phyloP scores from a whole-genome alignment of 371 early-diverging fungal genomes.

The Circinella umbellata region DNA sequence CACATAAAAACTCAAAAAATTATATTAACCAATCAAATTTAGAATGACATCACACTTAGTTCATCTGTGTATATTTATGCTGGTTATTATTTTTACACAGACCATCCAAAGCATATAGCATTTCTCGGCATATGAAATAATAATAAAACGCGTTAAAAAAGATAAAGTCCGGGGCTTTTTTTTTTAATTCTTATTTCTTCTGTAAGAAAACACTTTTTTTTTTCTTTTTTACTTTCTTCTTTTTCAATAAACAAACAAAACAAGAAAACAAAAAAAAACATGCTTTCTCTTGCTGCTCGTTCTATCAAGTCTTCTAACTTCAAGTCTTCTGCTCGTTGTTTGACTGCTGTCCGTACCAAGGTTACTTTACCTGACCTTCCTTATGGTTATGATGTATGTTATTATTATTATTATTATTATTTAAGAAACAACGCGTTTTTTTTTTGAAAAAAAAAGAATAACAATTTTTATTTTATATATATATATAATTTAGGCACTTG shows the following conservation, averaged over 20 bases:
- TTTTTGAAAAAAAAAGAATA: too few relatives aligned
- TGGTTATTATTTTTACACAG: too few relatives aligned
- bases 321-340: constrained; percentile 47
- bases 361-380: constrained; percentile 78
- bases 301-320: constrained; percentile 40
- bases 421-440: constrained; percentile 1
- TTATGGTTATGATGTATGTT: constrained; percentile 68
- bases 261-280: neutral
- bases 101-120: too few relatives aligned
- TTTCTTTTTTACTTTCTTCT: constrained; percentile 12
- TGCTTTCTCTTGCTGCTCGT: constrained; percentile 56
- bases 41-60: too few relatives aligned
- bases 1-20: too few relatives aligned
- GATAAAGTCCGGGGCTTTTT: too few relatives aligned
- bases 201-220: neutral
- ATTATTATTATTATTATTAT: too few relatives aligned
- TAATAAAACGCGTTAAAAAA: too few relatives aligned
- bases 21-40: too few relatives aligned
- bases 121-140: too few relatives aligned
- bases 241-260: neutral
- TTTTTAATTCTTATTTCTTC: too few relatives aligned
- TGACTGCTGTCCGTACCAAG: constrained; percentile 63
- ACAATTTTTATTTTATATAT: neutral
- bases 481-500: constrained; percentile 70
- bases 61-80: too few relatives aligned